Percentiles rank a stretch among this genome's conserved stretches.
Conservation (phyloP, 768 basidiomycete species). For the Collybia mongolica region DNA sequence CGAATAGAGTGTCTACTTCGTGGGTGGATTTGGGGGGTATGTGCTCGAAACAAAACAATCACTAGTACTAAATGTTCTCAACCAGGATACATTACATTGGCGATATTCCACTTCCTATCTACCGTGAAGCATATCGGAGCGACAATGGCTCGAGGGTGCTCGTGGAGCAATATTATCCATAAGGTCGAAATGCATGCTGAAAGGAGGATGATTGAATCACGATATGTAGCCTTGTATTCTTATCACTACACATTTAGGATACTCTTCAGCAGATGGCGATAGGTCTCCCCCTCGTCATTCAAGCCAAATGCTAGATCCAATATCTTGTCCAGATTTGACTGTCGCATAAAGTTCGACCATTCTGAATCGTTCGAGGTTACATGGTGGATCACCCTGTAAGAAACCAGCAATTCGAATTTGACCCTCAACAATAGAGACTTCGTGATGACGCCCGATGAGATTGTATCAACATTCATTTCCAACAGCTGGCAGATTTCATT, state of each 20-base stretch:
- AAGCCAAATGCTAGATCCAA: conserved; percentile 25
- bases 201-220: too few relatives aligned
- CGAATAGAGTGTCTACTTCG: conserved; percentile 47
- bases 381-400: conserved; percentile 35
- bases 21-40: conserved; percentile 53
- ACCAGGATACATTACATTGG: conserved; percentile 49
- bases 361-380: conserved; percentile 26
- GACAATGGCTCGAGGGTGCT: too few relatives aligned
- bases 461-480: conserved; percentile 6
- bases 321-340: conserved; percentile 20
- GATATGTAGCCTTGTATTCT: too few relatives aligned
- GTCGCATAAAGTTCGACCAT: conserved; percentile 28
- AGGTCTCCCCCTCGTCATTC: not conserved
- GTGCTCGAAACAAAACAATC: conserved; percentile 10
- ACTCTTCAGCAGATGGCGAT: conserved; percentile 9
- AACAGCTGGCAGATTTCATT: conserved; percentile 17
- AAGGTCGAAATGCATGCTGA: not conserved
- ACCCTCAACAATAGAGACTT: conserved; percentile 17
- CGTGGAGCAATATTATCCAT: too few relatives aligned
- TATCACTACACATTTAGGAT: not conserved
- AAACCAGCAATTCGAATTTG: conserved; percentile 38
- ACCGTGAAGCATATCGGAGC: conserved; percentile 26
- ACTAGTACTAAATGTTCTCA: not conserved
- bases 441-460: conserved; percentile 7
- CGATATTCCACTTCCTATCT: conserved; percentile 43